Conservation (phyloP, 2,329 filamentous ascomycete species). For the Aspergillus felis region DNA sequence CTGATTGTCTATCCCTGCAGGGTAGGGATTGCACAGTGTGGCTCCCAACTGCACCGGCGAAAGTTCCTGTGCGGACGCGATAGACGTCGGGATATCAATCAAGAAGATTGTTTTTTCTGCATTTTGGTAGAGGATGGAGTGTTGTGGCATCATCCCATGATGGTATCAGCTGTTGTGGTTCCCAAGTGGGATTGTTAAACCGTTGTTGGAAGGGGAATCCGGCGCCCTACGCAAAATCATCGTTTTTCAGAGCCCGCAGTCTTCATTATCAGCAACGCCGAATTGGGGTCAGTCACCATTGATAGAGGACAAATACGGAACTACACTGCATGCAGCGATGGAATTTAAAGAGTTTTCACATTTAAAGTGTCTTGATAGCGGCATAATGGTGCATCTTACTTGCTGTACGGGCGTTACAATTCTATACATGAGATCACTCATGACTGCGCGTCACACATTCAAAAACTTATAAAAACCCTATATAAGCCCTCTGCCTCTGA, state of each 20-base stretch:
- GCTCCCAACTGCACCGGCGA: conserved; percentile 3
- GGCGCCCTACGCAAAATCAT: not conserved
- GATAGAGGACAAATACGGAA: not conserved
- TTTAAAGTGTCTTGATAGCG: not conserved
- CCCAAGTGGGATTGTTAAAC: not conserved
- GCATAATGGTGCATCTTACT: not conserved
- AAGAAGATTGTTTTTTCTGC: conserved; percentile 43
- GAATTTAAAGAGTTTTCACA: no score
- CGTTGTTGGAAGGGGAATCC: not conserved
- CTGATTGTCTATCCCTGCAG: not conserved
- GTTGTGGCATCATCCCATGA: conserved; percentile 7
- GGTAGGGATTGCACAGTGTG: not conserved
- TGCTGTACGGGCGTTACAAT: not conserved
- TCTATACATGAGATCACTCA: not conserved
- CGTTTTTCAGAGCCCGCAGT: not conserved
- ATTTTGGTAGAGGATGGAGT: conserved; percentile 52
- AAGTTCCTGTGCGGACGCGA: conserved; percentile 50
- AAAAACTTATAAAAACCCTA: not conserved
- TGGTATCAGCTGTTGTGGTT: not conserved
- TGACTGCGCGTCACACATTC: not conserved
- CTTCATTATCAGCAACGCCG: not conserved
- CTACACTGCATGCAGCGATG: not conserved
- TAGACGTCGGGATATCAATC: conserved; percentile 57
- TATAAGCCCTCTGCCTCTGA: not conserved
- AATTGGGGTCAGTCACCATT: not conserved